These are phyloP conservation scores for Inga laurina DNA, from an alignment of 306 rosid genomes.

Conservation along the genomic window DNA sequence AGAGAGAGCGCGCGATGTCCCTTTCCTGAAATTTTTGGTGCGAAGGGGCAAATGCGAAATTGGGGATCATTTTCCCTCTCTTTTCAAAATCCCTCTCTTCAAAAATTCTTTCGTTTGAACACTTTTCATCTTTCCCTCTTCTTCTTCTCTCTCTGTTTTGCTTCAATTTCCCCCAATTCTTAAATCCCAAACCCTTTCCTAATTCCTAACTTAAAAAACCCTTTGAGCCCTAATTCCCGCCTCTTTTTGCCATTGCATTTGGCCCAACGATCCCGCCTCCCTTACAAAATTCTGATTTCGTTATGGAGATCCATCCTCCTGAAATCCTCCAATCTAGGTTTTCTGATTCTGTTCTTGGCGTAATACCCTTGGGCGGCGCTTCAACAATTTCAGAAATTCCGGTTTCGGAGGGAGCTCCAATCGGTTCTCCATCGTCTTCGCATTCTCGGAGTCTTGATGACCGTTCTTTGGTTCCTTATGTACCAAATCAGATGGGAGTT, in stretches of 20 bases:
- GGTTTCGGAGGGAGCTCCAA: not conserved
- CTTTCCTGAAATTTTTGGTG: constrained; percentile 34
- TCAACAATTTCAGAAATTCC: not conserved
- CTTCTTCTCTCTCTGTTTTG: not conserved
- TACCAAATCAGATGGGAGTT: constrained; percentile 3
- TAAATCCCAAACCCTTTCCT: constrained; percentile 27
- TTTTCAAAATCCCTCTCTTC: constrained; percentile 35
- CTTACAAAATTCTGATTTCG: not conserved
- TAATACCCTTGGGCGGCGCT: not conserved
- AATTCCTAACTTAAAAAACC: constrained; percentile 17
- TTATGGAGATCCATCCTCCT: not conserved
- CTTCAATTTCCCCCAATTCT: not conserved
- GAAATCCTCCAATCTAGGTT: not conserved
- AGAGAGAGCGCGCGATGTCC: constrained; percentile 28
- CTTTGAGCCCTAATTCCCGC: not conserved
- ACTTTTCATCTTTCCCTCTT: constrained; percentile 53
- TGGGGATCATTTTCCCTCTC: constrained; percentile 43
- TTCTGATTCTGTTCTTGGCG: constrained; percentile 1
- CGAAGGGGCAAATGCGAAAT: constrained; percentile 8
- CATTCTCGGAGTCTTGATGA: constrained; percentile 25
- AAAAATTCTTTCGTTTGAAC: constrained; percentile 13
- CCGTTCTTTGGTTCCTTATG: constrained; percentile 15
- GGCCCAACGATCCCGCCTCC: not conserved
- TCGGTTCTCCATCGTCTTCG: constrained; percentile 19
- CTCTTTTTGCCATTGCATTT: not conserved